Evolutionary conservation across 148 eudicot genomes (phyloP).

Genomic region (Fagopyrum homotropicum): DNA sequence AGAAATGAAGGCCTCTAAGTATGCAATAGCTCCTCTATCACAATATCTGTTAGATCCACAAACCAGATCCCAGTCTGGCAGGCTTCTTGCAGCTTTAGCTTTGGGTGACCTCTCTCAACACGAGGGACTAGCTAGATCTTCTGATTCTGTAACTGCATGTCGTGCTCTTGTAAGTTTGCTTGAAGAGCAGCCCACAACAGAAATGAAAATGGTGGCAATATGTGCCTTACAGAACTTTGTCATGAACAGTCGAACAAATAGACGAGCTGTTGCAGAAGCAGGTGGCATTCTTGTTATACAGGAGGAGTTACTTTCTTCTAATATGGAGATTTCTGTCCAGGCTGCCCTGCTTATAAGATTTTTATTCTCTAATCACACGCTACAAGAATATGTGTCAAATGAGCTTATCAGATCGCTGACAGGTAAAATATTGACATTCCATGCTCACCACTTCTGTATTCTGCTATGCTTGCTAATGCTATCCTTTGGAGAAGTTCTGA

Average conservation of each 20-base stretch:
- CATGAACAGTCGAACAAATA: slow-evolving; percentile 66
- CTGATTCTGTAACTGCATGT: slow-evolving; percentile 66
- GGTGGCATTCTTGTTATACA: slow-evolving; percentile 75
- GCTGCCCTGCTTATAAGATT: slow-evolving; percentile 62
- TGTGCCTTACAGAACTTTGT: slow-evolving; percentile 86
- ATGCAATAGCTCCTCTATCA: slow-evolving; percentile 69
- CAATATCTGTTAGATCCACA: slow-evolving; percentile 77
- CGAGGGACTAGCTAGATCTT: slow-evolving; percentile 66
- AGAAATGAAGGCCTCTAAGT: slow-evolving; percentile 61
- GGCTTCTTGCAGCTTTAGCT: slow-evolving; percentile 71
- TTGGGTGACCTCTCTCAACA: slow-evolving; percentile 82
- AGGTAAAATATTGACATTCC: slow-evolving; percentile 26
- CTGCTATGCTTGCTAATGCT: background rate
- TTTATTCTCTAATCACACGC: slow-evolving; percentile 71
- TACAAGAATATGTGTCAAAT: slow-evolving; percentile 71
- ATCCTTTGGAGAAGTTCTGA: background rate
- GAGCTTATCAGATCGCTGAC: slow-evolving; percentile 76
- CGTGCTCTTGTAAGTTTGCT: slow-evolving; percentile 65
- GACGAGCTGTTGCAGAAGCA: slow-evolving; percentile 81
- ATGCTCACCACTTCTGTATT: background rate
- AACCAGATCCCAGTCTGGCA: slow-evolving; percentile 56
- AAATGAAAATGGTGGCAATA: slow-evolving; percentile 68
- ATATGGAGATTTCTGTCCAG: slow-evolving; percentile 51
- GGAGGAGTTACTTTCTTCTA: slow-evolving; percentile 49
- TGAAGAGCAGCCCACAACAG: slow-evolving; percentile 66